Percentiles rank a stretch among this genome's conserved stretches.
phyloP scores from a whole-genome alignment of 108 stramenopile species.

The Skeletonema marinoi region DNA sequence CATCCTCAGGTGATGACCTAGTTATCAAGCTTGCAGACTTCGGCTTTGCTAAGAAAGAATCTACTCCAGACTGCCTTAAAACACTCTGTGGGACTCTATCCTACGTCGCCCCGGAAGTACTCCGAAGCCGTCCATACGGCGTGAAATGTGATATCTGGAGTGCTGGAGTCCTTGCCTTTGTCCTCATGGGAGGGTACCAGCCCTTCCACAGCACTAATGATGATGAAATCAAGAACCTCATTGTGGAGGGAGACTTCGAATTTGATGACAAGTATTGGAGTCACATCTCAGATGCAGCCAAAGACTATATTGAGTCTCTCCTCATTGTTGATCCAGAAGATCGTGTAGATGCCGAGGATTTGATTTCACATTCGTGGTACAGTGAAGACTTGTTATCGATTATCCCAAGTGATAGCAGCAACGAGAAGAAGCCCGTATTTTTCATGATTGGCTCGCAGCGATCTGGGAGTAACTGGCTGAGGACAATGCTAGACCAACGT shows the following conservation, averaged over 20 bases:
- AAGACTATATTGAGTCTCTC: slow-evolving; percentile 83
- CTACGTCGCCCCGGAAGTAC: slow-evolving; percentile 96
- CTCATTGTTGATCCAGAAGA: slow-evolving; percentile 84
- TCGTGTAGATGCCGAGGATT: slow-evolving; percentile 85
- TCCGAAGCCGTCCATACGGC: slow-evolving; percentile 93
- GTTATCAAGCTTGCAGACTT: slow-evolving; percentile 87
- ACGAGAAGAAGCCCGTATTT: slow-evolving; percentile 34
- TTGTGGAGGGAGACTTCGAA: slow-evolving; percentile 86
- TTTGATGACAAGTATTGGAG: slow-evolving; percentile 87
- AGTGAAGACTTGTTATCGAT: background rate
- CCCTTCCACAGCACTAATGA: slow-evolving; percentile 93
- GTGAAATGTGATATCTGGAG: slow-evolving; percentile 95
- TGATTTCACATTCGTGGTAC: slow-evolving; percentile 86
- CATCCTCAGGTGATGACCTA: slow-evolving; percentile 55
- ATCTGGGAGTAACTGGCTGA: slow-evolving; percentile 39
- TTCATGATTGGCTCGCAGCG: slow-evolving; percentile 46
- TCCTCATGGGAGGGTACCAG: slow-evolving; percentile 87
- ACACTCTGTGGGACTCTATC: slow-evolving; percentile 94
- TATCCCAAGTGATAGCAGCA: slow-evolving; percentile 7
- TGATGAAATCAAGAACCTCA: slow-evolving; percentile 87
- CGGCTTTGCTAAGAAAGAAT: slow-evolving; percentile 68
- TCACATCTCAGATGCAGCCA: slow-evolving; percentile 90
- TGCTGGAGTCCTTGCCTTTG: slow-evolving; percentile 92
- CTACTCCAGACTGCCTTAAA: slow-evolving; percentile 5
- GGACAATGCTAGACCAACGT: slow-evolving; percentile 35